Base-by-base conservation (phyloP, 2,329 filamentous ascomycete species). In the Clarireedia homoeocarpa region DNA sequence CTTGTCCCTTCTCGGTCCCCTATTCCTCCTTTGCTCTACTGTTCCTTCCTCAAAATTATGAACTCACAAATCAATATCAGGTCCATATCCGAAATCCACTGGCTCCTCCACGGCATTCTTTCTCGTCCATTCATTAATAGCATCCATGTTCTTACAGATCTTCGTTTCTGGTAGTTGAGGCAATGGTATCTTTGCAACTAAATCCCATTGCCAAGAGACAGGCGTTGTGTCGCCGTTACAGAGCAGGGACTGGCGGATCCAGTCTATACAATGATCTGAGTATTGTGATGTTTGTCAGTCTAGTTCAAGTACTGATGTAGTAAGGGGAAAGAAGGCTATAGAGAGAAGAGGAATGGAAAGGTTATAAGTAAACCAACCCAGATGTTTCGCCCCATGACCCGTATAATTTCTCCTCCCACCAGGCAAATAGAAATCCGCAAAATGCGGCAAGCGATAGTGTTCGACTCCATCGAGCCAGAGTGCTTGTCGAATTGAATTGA, bases 181-280 rank as follows among this genome's bases (percentile, higher is more conserved):
- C 10, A 52, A 40, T 20, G 50, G 50, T 36, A 36, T 12, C 5
- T 52, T 39, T 14, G 42, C 26, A 6, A 45, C 4, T 4, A 15
- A 9, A 23, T 52, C 50, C 17, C 36, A 20, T 6, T 23, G 23
- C 50, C 50, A 52, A 10, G 50, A 52, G 6, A 52, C 39, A 14
- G 50, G 50, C 14, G 50, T 52, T 4, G 50, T 45, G 27, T 52
- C 50, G 44, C n/a, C 50, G 40, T 34, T 45, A 20, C 50, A 52
- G 39, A 52, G 39, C 15, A 52, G 40, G 5, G 50, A 34, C 36
- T 52, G 50, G 27, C 50, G 50, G 9, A 52, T 52, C 50, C 50
- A 52, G 27, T 52, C 50, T 24, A 52, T 14, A 17, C 50, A 52
- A 24, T 52, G 50, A 12, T 52, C 50, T 52, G 23, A n/a, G 9